Conservation (phyloP, 225 moss, liverwort and hornwort genomes). For the Physcomitrium patens region DNA sequence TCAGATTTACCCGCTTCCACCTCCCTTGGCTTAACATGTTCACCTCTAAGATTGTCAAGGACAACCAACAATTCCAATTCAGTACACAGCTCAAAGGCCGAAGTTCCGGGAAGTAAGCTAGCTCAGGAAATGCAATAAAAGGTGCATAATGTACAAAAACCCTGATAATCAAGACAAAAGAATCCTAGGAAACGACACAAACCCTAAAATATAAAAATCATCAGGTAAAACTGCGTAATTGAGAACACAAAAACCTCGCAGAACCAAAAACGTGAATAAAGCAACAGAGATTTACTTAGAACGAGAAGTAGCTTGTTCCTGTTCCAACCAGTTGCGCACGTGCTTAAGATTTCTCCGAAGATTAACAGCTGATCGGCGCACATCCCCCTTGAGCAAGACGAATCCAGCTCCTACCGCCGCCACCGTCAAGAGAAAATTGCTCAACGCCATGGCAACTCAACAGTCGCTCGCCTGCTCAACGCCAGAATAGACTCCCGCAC, state of each 20-base stretch:
- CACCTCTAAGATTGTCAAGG: slow-evolving; percentile 41
- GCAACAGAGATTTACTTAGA: slow-evolving; percentile 47
- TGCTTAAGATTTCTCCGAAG: slow-evolving; percentile 76
- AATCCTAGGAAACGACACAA: not conserved
- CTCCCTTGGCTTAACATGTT: slow-evolving; percentile 68
- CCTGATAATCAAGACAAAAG: not conserved
- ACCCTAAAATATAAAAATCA: not conserved
- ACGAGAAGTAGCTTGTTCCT: slow-evolving; percentile 58
- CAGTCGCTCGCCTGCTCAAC: not conserved
- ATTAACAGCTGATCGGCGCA: slow-evolving; percentile 71
- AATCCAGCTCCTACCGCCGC: slow-evolving; percentile 83
- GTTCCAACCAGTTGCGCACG: slow-evolving; percentile 79
- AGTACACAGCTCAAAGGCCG: not conserved
- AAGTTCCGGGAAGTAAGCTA: not conserved
- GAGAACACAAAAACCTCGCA: not conserved
- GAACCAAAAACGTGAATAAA: not conserved
- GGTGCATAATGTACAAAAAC: not conserved
- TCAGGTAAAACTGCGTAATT: not conserved
- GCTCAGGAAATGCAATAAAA: not conserved
- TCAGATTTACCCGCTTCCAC: slow-evolving; percentile 62
- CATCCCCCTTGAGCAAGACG: slow-evolving; percentile 76
- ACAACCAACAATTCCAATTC: not conserved
- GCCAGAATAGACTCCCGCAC: not conserved
- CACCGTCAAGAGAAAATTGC: slow-evolving; percentile 78
- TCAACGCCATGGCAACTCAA: slow-evolving; percentile 60